Conservation (phyloP, 2,329 filamentous ascomycete species). For the Clonostachys chloroleuca region DNA sequence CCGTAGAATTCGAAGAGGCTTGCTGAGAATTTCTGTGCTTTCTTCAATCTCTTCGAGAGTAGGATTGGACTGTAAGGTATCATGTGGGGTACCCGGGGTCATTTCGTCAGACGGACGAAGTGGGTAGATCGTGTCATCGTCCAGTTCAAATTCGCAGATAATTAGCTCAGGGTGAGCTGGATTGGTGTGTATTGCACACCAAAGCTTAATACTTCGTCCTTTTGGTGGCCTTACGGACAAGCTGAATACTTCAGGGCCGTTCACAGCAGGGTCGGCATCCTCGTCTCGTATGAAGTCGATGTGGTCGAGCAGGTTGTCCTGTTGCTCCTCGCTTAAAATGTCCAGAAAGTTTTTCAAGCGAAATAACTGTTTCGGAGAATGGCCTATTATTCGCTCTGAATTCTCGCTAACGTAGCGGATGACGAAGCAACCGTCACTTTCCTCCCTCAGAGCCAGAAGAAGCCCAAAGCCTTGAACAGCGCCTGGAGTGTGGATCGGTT, state of each 20-base stretch:
- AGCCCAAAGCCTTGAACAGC: conserved; percentile 78
- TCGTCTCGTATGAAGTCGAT: conserved; percentile 86
- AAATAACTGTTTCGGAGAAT: conserved; percentile 73
- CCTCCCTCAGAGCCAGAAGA: conserved; percentile 69
- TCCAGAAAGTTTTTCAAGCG: conserved; percentile 72
- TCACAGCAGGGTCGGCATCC: conserved; percentile 66
- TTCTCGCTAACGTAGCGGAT: conserved; percentile 82
- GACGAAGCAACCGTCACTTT: conserved; percentile 60
- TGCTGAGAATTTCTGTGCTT: conserved; percentile 72
- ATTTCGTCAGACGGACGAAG: conserved; percentile 57
- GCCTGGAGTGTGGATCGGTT: conserved; percentile 84
- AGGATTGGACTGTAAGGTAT: conserved; percentile 69
- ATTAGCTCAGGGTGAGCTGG: conserved; percentile 64
- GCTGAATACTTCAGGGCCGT: conserved; percentile 84
- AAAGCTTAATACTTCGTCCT: conserved; percentile 62
- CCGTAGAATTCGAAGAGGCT: conserved; percentile 70
- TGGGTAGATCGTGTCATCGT: conserved; percentile 69
- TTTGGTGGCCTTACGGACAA: conserved; percentile 62
- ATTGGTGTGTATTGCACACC: conserved; percentile 83
- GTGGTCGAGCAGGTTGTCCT: conserved; percentile 79
- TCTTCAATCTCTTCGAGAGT: conserved; percentile 70
- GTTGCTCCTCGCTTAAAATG: conserved; percentile 77
- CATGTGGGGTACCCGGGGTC: conserved; percentile 61
- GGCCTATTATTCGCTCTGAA: conserved; percentile 68
- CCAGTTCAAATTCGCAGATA: conserved; percentile 85